phyloP scores from a whole-genome alignment of 2,329 filamentous ascomycete genomes.

The Aureobasidium mangrovei region DNA sequence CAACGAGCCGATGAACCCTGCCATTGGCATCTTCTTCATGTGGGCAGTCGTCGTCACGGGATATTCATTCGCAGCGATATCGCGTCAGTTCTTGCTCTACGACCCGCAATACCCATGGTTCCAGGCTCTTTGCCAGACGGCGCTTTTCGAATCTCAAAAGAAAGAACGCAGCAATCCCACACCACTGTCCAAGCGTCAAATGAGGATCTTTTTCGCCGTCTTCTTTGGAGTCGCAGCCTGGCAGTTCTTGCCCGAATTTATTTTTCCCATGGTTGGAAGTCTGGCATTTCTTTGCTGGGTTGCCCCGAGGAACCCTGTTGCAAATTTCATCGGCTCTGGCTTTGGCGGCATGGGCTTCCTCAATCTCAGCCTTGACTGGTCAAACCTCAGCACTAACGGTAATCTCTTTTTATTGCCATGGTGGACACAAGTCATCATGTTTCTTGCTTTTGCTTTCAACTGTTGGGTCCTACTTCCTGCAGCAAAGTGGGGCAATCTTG shows the following conservation, averaged over 20 bases:
- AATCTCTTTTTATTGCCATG: conserved; percentile 46
- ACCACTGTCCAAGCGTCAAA: conserved; percentile 45
- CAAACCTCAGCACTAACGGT: conserved; percentile 46
- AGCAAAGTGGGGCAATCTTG: conserved; percentile 50
- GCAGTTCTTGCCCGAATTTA: conserved; percentile 55
- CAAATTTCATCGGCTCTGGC: conserved; percentile 53
- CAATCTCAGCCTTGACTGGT: conserved; percentile 53
- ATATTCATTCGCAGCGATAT: conserved; percentile 51
- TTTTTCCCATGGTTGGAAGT: conserved; percentile 51
- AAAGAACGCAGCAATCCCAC: conserved; percentile 43
- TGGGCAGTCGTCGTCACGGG: conserved; percentile 49
- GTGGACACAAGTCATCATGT: conserved; percentile 51
- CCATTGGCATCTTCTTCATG: conserved; percentile 53
- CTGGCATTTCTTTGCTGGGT: conserved; percentile 57
- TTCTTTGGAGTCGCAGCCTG: conserved; percentile 47
- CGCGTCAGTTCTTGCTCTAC: conserved; percentile 49
- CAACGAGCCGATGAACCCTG: conserved; percentile 42
- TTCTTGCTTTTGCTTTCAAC: conserved; percentile 46
- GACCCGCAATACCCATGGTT: conserved; percentile 50
- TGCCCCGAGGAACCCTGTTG: conserved; percentile 47
- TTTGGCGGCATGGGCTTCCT: conserved; percentile 55
- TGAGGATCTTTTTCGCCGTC: conserved; percentile 48
- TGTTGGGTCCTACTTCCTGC: conserved; percentile 52
- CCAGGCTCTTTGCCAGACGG: conserved; percentile 40
- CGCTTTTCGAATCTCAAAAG: conserved; percentile 50